phyloP scores from a whole-genome alignment of 306 rosid genomes.

The Acacia confusa region DNA sequence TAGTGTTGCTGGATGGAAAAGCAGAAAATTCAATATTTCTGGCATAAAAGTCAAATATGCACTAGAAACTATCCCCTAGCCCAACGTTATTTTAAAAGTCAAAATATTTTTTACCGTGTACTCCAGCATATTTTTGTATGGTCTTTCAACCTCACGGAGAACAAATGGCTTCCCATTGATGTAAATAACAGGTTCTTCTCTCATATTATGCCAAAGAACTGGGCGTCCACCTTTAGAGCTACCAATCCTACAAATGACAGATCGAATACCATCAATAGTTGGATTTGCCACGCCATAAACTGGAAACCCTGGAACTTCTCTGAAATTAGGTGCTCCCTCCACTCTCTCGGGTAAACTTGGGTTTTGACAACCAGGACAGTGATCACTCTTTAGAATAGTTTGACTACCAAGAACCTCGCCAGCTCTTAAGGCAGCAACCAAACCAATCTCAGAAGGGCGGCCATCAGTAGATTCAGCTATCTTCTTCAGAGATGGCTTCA shows the following conservation, averaged over 20 bases:
- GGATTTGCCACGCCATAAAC: slow-evolving; percentile 97
- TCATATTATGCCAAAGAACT: slow-evolving; percentile 93
- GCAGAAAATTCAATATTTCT: slow-evolving; percentile 1
- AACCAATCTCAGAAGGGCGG: slow-evolving; percentile 80
- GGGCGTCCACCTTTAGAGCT: slow-evolving; percentile 62
- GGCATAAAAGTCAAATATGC: not conserved
- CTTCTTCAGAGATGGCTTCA: slow-evolving; percentile 65
- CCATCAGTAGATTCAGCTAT: slow-evolving; percentile 71
- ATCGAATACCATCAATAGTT: slow-evolving; percentile 83
- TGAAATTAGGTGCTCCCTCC: slow-evolving; percentile 91
- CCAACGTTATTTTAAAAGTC: not conserved
- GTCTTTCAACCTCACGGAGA: slow-evolving; percentile 94
- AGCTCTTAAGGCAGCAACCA: slow-evolving; percentile 80
- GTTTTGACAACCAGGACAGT: slow-evolving; percentile 84
- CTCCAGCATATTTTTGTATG: slow-evolving; percentile 86
- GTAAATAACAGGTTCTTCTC: slow-evolving; percentile 95
- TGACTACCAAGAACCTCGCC: slow-evolving; percentile 95
- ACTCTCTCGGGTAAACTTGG: slow-evolving; percentile 70
- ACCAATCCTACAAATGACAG: slow-evolving; percentile 71
- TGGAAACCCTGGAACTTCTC: slow-evolving; percentile 89
- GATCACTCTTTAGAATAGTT: slow-evolving; percentile 90
- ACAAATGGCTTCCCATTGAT: slow-evolving; percentile 93
- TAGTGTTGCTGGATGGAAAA: not conserved
- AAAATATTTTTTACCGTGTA: slow-evolving; percentile 64
- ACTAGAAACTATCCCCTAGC: not conserved